Evolutionary conservation across 352 stramenopile species (phyloP).

Genomic region (Globisporangium emineosum): DNA sequence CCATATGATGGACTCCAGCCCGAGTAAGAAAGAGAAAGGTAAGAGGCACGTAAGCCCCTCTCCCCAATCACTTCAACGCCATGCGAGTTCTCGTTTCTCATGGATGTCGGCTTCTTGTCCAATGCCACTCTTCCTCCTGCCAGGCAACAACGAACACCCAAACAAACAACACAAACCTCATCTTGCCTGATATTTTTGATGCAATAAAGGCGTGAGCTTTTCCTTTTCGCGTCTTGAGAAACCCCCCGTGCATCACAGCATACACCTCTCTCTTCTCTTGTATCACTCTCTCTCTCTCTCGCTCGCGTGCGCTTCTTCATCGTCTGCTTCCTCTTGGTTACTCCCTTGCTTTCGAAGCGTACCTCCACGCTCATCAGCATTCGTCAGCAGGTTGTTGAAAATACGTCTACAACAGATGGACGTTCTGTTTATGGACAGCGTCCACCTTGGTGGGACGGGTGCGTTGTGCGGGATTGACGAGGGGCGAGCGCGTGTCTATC

Average conservation of each 20-base stretch:
- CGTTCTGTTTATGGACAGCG: background rate
- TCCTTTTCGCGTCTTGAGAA: background rate
- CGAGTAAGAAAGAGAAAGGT: conserved; percentile 30
- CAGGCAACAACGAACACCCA: background rate
- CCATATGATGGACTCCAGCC: conserved; percentile 90
- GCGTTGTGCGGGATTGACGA: background rate
- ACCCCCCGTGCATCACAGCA: background rate
- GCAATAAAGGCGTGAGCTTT: conserved; percentile 3
- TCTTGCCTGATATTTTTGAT: conserved; percentile 2
- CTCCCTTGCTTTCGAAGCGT: background rate
- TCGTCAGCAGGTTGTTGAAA: background rate
- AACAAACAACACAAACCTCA: conserved; percentile 5
- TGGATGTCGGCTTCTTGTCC: background rate
- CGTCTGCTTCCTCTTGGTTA: background rate
- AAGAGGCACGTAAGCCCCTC: too few species aligned
- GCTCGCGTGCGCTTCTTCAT: background rate
- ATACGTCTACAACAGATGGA: background rate
- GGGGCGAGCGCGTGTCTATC: conserved; percentile 22
- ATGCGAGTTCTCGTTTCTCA: too few species aligned
- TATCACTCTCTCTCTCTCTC: background rate
- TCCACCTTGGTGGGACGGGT: background rate
- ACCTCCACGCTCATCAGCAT: background rate
- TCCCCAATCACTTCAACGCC: too few species aligned
- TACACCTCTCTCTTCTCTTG: background rate
- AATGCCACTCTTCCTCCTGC: background rate